A percentile compares a stretch with the other conserved stretches of the same genome.
Conservation (phyloP, 2,329 filamentous ascomycete species). For the Sporothrix pseudoabietina region DNA sequence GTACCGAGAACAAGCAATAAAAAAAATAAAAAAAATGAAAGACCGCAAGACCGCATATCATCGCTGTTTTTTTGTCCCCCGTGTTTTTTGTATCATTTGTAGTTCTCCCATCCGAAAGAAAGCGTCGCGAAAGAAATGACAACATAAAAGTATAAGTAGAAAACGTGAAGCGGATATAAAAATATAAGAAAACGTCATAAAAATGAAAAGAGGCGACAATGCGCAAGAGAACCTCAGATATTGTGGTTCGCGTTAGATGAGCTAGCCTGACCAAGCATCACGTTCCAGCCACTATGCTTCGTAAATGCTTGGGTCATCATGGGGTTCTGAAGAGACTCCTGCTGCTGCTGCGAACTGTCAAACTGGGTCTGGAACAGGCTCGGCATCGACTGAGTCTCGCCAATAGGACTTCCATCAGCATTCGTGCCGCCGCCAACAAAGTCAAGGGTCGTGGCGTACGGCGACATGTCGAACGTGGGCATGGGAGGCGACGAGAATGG, state of each 20-base stretch:
- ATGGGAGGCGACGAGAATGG: conserved; percentile 26
- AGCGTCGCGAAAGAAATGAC: neutral
- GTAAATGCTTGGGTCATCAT: conserved; percentile 22
- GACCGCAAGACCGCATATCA: neutral
- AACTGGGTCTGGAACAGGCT: conserved; percentile 15
- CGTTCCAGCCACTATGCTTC: conserved; percentile 26
- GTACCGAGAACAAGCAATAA: neutral
- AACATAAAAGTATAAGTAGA: neutral
- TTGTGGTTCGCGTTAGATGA: neutral
- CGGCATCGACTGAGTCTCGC: neutral
- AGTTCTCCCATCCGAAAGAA: neutral
- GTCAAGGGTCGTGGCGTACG: conserved; percentile 3
- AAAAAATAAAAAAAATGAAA: neutral
- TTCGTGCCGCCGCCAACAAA: neutral
- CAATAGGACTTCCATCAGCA: neutral
- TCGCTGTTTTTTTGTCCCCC: neutral
- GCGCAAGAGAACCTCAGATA: neutral
- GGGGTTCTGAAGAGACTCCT: neutral
- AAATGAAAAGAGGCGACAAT: neutral
- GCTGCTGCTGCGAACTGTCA: conserved; percentile 4
- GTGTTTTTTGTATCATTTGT: conserved; percentile 15
- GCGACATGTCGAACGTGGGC: conserved; percentile 11
- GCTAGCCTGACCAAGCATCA: conserved; percentile 20
- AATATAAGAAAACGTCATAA: neutral
- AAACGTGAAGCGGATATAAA: neutral